Evolutionary conservation across 1,284 basidiomycete species (phyloP), one percentile per base, ranked within the genome.

Genomic region (Cryptococcus jaspeensis): DNA sequence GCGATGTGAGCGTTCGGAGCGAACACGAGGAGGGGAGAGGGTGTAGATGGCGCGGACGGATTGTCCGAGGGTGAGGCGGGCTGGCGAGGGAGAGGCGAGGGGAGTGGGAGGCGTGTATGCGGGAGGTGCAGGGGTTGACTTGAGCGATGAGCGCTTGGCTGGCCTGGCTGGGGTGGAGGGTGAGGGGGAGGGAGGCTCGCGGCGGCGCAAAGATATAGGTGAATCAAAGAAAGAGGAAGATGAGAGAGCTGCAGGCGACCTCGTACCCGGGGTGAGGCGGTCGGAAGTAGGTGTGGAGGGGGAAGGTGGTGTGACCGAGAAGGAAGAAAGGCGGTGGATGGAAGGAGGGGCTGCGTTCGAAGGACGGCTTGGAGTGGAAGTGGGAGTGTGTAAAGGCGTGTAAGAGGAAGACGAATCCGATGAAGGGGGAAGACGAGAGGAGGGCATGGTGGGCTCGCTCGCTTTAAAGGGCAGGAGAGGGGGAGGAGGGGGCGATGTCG

Each of bases 261-360:
- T 32, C 4, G 28, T 32, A 42, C 12, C 25, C 7, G 25, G 25
- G 41, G 41, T 18, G 23, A 28, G 8, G 45, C 23, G 23, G 45
- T n/a, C 22, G 18, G 45, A 36, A n/a, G 12, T 16, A 47, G 45
- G 45, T n/a, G 11, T 36, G 32, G 18, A 23, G 12, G 41, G 41
- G 41, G 41, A 28, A 20, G 32, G 25, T 32, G 45, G 25, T 4
- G 32, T n/a, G 16, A 15, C 32, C 12, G 45, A 47, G 45, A n/a
- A 2, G 32, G 45, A 23, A 11, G 23, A 36, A 32, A 32, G 45
- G 45, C 22, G 45, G 45, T 47, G 11, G 25, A 47, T 20, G n/a
- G 45, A 47, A 47, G 45, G 45, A 47, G 18, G 45, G 25, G n/a
- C n/a, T 28, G n/a, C n/a, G 45, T 20, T 28, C 3, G 45, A 47